phyloP scores from a whole-genome alignment of 2,329 filamentous ascomycete species.

The Aplosporella prunicola region DNA sequence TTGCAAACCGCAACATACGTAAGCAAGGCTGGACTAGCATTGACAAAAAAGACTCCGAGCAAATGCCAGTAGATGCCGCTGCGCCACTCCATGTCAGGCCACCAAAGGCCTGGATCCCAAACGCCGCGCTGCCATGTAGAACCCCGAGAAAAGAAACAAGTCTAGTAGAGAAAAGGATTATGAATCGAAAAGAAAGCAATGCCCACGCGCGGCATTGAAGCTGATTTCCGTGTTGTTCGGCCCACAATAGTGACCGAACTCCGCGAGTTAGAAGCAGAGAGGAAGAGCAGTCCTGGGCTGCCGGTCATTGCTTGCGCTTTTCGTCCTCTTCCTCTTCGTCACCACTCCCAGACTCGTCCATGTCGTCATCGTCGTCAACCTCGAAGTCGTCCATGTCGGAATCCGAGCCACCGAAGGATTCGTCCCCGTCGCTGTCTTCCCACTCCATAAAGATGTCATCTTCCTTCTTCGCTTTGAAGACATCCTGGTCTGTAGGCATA shows the following conservation, averaged over 20 bases:
- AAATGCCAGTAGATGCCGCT: slow-evolving; percentile 2
- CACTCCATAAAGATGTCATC: slow-evolving; percentile 51
- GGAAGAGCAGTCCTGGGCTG: too few species aligned
- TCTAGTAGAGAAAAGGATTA: too few species aligned
- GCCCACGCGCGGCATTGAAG: too few species aligned
- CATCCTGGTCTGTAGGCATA: slow-evolving; percentile 67
- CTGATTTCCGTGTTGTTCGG: too few species aligned
- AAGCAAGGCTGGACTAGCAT: too few species aligned
- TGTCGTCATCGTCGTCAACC: slow-evolving; percentile 46
- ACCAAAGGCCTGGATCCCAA: slow-evolving; percentile 1
- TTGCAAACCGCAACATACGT: too few species aligned
- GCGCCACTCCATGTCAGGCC: background rate
- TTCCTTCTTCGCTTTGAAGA: slow-evolving; percentile 51
- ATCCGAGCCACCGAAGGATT: slow-evolving; percentile 65
- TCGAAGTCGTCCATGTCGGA: slow-evolving; percentile 30
- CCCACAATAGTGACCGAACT: too few species aligned
- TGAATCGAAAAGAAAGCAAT: too few species aligned
- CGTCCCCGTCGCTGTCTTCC: slow-evolving; percentile 43
- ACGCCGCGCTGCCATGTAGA: slow-evolving; percentile 8
- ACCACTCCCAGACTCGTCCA: slow-evolving; percentile 33
- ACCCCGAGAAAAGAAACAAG: background rate
- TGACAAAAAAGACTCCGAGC: slow-evolving; percentile 9
- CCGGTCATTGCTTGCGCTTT: background rate
- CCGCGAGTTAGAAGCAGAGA: too few species aligned
- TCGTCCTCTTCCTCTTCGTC: slow-evolving; percentile 46